Percentiles rank a stretch among this genome's conserved stretches.
These are phyloP conservation scores for Nematocida parisii DNA, from an alignment of 371 early-diverging fungal genomes.

Conservation along the genomic window DNA sequence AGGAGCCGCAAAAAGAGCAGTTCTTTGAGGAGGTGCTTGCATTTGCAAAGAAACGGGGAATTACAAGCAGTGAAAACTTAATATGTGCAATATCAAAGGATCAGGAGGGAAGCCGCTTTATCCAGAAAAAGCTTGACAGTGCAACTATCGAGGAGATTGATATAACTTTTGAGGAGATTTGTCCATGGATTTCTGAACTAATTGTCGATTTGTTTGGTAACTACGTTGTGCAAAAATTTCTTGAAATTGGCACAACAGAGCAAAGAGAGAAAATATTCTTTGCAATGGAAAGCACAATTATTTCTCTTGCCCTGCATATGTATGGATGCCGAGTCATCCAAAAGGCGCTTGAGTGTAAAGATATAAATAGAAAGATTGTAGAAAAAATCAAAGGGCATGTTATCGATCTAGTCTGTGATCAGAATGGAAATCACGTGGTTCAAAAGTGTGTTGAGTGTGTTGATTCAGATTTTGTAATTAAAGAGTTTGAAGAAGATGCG, in stretches of 20 bases:
- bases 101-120: conserved; percentile 96
- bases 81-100: conserved; percentile 73
- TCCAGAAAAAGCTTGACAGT: conserved; percentile 93
- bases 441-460: conserved; percentile 90
- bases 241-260: conserved; percentile 57
- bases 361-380: conserved; percentile 75
- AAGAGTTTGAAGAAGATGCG: conserved; percentile 90
- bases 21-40: conserved; percentile 48
- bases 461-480: conserved; percentile 76
- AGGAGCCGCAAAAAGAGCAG: conserved; percentile 20
- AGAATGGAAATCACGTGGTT: conserved; percentile 99
- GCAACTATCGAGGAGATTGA: conserved; percentile 85
- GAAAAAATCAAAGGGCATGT: conserved; percentile 86
- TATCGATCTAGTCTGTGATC: conserved; percentile 92
- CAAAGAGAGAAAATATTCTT: conserved; percentile 66
- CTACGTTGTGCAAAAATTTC: conserved; percentile 97
- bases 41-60: conserved; percentile 50
- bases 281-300: conserved; percentile 86
- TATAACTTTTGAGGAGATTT: conserved; percentile 88
- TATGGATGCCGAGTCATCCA: conserved; percentile 99
- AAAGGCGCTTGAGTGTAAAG: conserved; percentile 83
- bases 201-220: conserved; percentile 99
- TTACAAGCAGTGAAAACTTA: conserved; percentile 4
- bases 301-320: conserved; percentile 89
- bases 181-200: conserved; percentile 81